Conservation (phyloP, 352 stramenopile species). For the Globisporangium irregulare region DNA sequence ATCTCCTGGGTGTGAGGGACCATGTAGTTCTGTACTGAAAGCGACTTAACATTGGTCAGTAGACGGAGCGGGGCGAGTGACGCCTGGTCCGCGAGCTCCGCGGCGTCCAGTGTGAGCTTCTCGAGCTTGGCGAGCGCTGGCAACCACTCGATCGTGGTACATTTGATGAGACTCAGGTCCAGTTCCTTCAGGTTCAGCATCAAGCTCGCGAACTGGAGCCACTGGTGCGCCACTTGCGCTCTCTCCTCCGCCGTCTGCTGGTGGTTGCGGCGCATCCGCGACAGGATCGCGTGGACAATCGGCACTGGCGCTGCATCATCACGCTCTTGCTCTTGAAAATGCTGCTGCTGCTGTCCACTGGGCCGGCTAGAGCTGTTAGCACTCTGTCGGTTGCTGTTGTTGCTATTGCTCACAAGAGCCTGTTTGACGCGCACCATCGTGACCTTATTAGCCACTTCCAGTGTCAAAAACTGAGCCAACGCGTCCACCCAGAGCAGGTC, state of each 20-base stretch:
- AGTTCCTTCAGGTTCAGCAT: neutral
- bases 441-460: neutral
- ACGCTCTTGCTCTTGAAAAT: neutral
- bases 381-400: neutral
- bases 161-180: constrained; percentile 2
- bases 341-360: neutral
- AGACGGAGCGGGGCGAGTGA: neutral
- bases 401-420: neutral
- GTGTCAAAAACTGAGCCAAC: neutral
- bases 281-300: constrained; percentile 1
- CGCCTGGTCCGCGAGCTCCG: neutral
- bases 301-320: neutral
- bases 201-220: neutral
- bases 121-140: neutral
- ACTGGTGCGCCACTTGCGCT: neutral
- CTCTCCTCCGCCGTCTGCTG: neutral
- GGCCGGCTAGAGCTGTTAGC: neutral
- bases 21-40: constrained; percentile 7
- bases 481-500: neutral
- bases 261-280: neutral
- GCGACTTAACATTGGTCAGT: neutral
- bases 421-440: constrained; percentile 6
- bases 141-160: constrained; percentile 1
- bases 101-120: neutral
- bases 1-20: neutral